These are phyloP conservation scores for Arthrobotrys pseudoclavata DNA, from an alignment of 2,329 filamentous ascomycete genomes.

Conservation along the genomic window DNA sequence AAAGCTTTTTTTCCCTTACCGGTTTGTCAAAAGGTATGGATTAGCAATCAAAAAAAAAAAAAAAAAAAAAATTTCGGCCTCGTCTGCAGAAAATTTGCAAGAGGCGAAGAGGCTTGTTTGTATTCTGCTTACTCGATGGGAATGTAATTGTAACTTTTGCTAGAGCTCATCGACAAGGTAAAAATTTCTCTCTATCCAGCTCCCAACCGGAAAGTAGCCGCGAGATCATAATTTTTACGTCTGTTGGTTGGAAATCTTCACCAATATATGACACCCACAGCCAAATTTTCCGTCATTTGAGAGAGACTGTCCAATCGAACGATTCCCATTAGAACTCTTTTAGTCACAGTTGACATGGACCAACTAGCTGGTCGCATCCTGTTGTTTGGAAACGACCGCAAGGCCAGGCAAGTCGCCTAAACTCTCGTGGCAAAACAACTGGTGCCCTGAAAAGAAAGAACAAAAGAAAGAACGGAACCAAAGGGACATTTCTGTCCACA, in stretches of 20 bases:
- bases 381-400: constrained; percentile 51
- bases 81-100: constrained; percentile 17
- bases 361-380: constrained; percentile 24
- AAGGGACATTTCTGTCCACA: constrained; percentile 24
- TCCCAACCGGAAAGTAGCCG: constrained; percentile 12
- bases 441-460: constrained; percentile 14
- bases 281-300: constrained; percentile 30
- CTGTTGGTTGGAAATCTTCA: constrained; percentile 32
- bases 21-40: constrained; percentile 10
- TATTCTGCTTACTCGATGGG: constrained; percentile 50
- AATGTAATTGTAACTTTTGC: constrained; percentile 24
- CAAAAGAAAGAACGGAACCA: constrained; percentile 26
- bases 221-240: constrained; percentile 1
- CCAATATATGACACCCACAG: constrained; percentile 12
- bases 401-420: constrained; percentile 54
- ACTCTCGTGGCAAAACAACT: constrained; percentile 49
- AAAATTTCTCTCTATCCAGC: constrained; percentile 55
- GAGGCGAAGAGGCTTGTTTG: constrained; percentile 36
- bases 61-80: constrained; percentile 31
- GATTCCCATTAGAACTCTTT: constrained; percentile 39
- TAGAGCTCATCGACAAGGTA: constrained; percentile 51
- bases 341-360: constrained; percentile 58
- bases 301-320: constrained; percentile 40
- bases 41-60: constrained; percentile 46
- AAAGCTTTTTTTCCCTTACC: background rate